A percentile compares a stretch with the other conserved stretches of the same genome.
phyloP scores from a whole-genome alignment of 176 grass and related monocot genomes.

The Aegilops longissima region DNA sequence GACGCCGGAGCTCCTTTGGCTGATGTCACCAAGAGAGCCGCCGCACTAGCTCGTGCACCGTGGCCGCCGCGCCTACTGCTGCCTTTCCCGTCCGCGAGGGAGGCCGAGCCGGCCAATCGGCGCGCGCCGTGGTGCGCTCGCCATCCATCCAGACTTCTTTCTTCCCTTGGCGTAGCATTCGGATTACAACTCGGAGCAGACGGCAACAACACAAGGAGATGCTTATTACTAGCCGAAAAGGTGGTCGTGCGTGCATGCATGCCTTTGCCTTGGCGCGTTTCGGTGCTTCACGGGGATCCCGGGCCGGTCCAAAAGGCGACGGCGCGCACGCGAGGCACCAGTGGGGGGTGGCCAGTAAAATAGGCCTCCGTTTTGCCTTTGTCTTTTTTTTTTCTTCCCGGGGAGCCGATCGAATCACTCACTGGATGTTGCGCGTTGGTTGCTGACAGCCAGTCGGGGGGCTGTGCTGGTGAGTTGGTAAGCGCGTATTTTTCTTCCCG shows the following conservation, averaged over 20 bases:
- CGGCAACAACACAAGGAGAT: neutral
- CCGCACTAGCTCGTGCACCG: too few species aligned
- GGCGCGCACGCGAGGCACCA: neutral
- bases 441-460: neutral
- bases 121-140: neutral
- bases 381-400: too few species aligned
- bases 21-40: conserved; percentile 3
- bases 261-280: neutral
- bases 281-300: conserved; percentile 28
- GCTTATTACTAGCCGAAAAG: neutral
- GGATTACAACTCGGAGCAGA: neutral
- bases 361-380: neutral
- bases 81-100: neutral
- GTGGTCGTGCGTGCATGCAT: neutral
- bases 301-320: neutral
- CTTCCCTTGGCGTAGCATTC: too few species aligned
- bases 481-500: too few species aligned
- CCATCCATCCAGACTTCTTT: neutral
- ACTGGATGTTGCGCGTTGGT: neutral
- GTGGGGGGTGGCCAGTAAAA: neutral
- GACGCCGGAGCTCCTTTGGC: neutral
- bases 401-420: neutral
- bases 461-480: too few species aligned
- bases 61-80: neutral
- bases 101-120: neutral